phyloP scores from a whole-genome alignment of 306 rosid genomes.

The peach (Prunus persica) region Prunus_persica_NCBIv2 NC_034012.1:2723001-2723500 shows the following conservation, averaged over 20 bases:
- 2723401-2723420: conserved; percentile 66
- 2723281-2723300: conserved; percentile 78
- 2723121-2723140: conserved; percentile 87
- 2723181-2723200: neutral
- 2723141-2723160: neutral
- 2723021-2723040: neutral
- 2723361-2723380: conserved; percentile 75
- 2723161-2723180: neutral
- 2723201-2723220: too few relatives aligned
- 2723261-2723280: neutral
- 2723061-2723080: conserved; percentile 80
- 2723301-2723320: conserved; percentile 77
- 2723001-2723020: neutral
- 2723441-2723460: neutral
- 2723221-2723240: neutral
- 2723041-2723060: conserved; percentile 46
- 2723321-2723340: conserved; percentile 80
- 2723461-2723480: neutral
- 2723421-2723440: conserved; percentile 37
- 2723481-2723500: neutral
- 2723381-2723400: conserved; percentile 83
- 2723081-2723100: conserved; percentile 80
- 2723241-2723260: neutral
- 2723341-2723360: conserved; percentile 91
- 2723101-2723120: conserved; percentile 93